These are phyloP conservation scores for Fusarium chuoi DNA, from an alignment of 2,329 filamentous ascomycete genomes.

Conservation along the genomic window DNA sequence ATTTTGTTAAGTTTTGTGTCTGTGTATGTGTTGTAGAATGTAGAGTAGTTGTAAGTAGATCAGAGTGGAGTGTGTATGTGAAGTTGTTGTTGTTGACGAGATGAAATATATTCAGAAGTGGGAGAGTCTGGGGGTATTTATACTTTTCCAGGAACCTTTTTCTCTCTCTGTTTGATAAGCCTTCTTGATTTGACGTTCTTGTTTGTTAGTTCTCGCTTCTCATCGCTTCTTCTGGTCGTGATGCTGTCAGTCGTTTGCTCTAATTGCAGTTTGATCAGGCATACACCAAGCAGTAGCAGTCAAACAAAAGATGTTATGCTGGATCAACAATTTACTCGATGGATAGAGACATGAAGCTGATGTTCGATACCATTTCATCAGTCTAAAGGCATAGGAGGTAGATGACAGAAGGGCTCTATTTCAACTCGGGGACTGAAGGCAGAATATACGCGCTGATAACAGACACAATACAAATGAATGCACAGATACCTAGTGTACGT, in stretches of 20 bases:
- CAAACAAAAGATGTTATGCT: background rate
- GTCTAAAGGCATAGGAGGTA: background rate
- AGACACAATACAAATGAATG: background rate
- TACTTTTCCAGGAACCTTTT: background rate
- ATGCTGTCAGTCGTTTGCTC: background rate
- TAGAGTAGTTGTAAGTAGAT: background rate
- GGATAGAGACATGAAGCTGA: no score
- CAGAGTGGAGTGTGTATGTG: background rate
- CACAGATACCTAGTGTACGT: background rate
- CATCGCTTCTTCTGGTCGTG: background rate
- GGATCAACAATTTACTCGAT: background rate
- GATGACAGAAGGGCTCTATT: background rate
- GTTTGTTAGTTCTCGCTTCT: background rate
- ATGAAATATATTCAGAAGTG: background rate
- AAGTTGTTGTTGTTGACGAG: background rate
- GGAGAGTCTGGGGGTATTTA: constrained; percentile 4
- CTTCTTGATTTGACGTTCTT: background rate
- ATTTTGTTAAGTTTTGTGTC: background rate
- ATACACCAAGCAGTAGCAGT: background rate
- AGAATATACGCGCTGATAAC: background rate
- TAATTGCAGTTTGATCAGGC: background rate
- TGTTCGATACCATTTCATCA: background rate
- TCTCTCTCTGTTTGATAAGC: background rate
- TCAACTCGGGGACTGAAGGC: background rate
- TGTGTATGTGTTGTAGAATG: background rate